Evolutionary conservation across 2,329 filamentous ascomycete genomes (phyloP).

Genomic region (Meredithiella fracta): DNA sequence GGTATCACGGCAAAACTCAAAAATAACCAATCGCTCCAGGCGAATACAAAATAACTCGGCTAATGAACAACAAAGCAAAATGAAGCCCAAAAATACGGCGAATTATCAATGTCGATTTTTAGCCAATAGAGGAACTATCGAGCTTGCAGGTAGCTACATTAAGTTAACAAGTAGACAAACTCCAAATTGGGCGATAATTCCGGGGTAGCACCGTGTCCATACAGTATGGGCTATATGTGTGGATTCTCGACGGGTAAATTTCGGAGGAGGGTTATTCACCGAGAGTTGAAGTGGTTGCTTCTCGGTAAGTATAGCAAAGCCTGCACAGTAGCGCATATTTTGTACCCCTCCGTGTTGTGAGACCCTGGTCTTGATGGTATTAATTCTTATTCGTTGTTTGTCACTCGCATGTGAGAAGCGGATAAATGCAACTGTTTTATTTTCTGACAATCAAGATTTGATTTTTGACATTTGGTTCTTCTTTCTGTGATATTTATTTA

Average conservation of each 20-base stretch:
- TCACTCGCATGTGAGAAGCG: not conserved
- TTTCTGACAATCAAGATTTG: not conserved
- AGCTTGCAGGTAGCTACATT: conserved; percentile 3
- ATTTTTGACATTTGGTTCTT: too few species aligned
- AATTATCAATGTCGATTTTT: not conserved
- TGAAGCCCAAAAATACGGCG: not conserved
- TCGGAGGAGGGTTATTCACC: not conserved
- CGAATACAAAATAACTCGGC: not conserved
- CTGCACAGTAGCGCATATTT: not conserved
- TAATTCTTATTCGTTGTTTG: not conserved
- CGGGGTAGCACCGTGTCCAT: not conserved
- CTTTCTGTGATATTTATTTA: too few species aligned
- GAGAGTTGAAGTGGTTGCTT: not conserved
- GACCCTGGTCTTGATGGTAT: not conserved
- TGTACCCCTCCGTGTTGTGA: not conserved
- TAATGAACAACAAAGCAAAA: not conserved
- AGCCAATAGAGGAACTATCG: not conserved
- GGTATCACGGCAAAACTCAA: not conserved
- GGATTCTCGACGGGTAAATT: not conserved
- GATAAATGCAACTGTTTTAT: not conserved
- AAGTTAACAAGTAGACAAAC: conserved; percentile 15
- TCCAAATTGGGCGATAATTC: conserved; percentile 7
- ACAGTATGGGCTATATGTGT: not conserved
- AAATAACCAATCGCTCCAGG: conserved; percentile 1
- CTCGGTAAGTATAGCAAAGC: not conserved